Base-by-base conservation (phyloP, 345 rosid species). In the Pistacia atlantica region DNA sequence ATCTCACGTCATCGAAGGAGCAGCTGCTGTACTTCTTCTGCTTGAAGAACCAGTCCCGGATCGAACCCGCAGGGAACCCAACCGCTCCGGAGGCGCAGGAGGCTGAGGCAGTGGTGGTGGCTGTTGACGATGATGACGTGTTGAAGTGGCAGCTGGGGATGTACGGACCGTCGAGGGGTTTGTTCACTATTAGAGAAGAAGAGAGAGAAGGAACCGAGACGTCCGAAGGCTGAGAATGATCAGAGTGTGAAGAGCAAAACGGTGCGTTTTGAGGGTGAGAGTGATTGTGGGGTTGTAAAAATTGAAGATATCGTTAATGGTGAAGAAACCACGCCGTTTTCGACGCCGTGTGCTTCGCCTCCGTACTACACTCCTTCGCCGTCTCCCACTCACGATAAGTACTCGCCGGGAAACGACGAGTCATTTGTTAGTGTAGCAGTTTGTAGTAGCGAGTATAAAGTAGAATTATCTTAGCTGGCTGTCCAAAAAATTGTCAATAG, bases 1-100 rank as follows among this genome's bases (percentile, higher is more conserved):
- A 54, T 5, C n/a, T 71, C 38, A 71, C 83, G 67, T 89, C 90
- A 3, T 88, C 94, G 1, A 94, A 90, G 80, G 97, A 94, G 81
- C 91, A 94, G 82, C 89, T 90, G 18, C 90, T 90, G 9, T 90
- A 91, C 90, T 89, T 89, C 83, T 94, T 89, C 86, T 87, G 90
- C 77, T 88, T 91, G 78, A 92, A 84, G 78, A 87, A 82, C 76
- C 87, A 88, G 75, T 76, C 81, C 56, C 87, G 89, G 42, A 71
- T 94, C 35, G 91, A 87, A 71, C 87, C 93, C 9, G 71, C 80
- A 65, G 76, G 78, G 18, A 80, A 81, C 52, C 71, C 84, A 4
- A 73, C 82, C 3, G 60, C 74, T 2, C 77, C 72, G 2, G 48
- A 57, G 16, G 70, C 56, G 20, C 13, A 77, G 12, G 63, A 31